A percentile compares a stretch with the other conserved stretches of the same genome.
Conservation (phyloP, 2,329 filamentous ascomycete genomes). For the Pseudopyricularia javanii region DNA sequence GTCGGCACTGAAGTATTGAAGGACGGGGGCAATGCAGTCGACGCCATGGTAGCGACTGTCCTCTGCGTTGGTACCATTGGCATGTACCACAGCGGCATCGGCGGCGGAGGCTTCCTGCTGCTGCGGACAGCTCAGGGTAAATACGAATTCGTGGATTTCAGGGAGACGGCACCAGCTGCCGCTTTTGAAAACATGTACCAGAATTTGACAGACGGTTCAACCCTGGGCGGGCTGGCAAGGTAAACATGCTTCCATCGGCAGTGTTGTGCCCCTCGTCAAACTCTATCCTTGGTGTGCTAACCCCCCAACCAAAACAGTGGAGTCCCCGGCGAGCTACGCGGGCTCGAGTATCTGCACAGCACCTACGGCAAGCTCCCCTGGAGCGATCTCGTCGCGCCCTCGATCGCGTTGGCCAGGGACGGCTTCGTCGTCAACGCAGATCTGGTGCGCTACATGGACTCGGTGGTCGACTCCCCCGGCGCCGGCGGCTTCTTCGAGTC, state of each 20-base stretch:
- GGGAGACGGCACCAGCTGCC: conserved; percentile 71
- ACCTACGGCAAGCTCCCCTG: conserved; percentile 53
- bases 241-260: conserved; percentile 28
- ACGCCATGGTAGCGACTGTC: conserved; percentile 51
- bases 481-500: conserved; percentile 51
- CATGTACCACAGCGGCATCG: conserved; percentile 60
- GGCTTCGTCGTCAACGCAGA: conserved; percentile 65
- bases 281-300: background rate
- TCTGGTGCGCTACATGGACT: conserved; percentile 57
- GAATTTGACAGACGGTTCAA: conserved; percentile 49
- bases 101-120: conserved; percentile 70
- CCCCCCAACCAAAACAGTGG: conserved; percentile 28
- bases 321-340: conserved; percentile 59
- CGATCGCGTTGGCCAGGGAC: conserved; percentile 57
- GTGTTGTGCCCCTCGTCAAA: background rate
- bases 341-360: conserved; percentile 61
- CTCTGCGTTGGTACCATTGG: conserved; percentile 51
- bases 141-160: conserved; percentile 76
- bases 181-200: conserved; percentile 73
- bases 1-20: conserved; percentile 45
- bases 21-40: conserved; percentile 52
- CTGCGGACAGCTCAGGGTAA: conserved; percentile 50
- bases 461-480: conserved; percentile 25
- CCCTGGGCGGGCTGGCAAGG: conserved; percentile 58
- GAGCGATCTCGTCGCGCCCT: conserved; percentile 55